Conservation (phyloP, 1,139 yeast genomes). For the Zygosaccharomyces pseudobailii region DNA sequence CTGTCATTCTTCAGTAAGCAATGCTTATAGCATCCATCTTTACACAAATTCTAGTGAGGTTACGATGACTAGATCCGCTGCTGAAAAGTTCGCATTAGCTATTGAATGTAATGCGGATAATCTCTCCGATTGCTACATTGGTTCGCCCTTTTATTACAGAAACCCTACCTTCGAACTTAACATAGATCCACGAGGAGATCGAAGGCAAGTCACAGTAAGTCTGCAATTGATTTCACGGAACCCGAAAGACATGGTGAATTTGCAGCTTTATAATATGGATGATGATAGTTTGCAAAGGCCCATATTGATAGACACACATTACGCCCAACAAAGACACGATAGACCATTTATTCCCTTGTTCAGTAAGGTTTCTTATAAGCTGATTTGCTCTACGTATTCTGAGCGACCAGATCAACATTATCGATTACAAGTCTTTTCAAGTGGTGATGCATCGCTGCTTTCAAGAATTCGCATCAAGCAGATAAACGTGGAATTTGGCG, state of each 20-base stretch:
- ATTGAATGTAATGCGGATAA: background rate
- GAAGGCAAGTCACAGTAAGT: slow-evolving; percentile 33
- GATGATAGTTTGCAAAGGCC: slow-evolving; percentile 33
- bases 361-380: slow-evolving; percentile 35
- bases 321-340: slow-evolving; percentile 30
- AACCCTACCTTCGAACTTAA: slow-evolving; percentile 59
- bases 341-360: slow-evolving; percentile 38
- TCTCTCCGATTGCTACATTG: background rate
- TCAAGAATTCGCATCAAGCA: slow-evolving; percentile 6
- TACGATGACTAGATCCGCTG: slow-evolving; percentile 28
- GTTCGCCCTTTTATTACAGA: slow-evolving; percentile 38
- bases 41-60: slow-evolving; percentile 33
- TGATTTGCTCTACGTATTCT: slow-evolving; percentile 32
- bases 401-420: slow-evolving; percentile 5
- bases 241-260: slow-evolving; percentile 29
- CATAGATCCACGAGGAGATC: slow-evolving; percentile 19
- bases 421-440: slow-evolving; percentile 8
- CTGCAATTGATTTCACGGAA: slow-evolving; percentile 42
- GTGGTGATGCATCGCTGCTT: background rate
- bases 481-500: slow-evolving; percentile 18
- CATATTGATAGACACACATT: slow-evolving; percentile 35
- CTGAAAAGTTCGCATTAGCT: slow-evolving; percentile 3
- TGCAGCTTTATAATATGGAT: slow-evolving; percentile 33
- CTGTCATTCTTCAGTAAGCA: slow-evolving; percentile 28
- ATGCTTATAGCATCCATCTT: slow-evolving; percentile 26